Conservation (phyloP, 2,329 filamentous ascomycete genomes). For the Cadophora gregata region DNA sequence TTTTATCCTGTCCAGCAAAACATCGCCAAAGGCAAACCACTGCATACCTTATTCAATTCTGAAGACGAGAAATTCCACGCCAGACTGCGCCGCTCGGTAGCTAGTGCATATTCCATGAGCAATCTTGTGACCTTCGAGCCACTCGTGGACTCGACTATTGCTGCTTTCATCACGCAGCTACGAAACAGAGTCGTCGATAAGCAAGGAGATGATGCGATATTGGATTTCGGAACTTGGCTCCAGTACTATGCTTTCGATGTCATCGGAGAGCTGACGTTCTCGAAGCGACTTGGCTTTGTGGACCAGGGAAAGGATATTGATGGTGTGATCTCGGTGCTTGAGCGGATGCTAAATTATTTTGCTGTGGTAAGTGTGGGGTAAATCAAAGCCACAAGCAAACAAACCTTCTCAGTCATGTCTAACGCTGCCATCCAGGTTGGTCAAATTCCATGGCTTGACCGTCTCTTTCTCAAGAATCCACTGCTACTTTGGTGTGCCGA, state of each 20-base stretch:
- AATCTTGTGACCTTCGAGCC: slow-evolving; percentile 80
- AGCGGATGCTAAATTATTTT: slow-evolving; percentile 70
- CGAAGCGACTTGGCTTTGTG: slow-evolving; percentile 75
- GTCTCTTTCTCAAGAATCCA: slow-evolving; percentile 75
- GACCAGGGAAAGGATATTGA: slow-evolving; percentile 78
- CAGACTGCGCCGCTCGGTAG: slow-evolving; percentile 76
- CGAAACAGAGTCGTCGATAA: slow-evolving; percentile 3
- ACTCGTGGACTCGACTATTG: slow-evolving; percentile 76
- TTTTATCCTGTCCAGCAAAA: slow-evolving; percentile 82
- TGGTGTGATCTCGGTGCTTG: slow-evolving; percentile 70
- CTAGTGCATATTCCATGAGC: slow-evolving; percentile 78
- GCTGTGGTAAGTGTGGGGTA: slow-evolving; percentile 59
- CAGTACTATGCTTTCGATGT: slow-evolving; percentile 85
- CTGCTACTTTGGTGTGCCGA: slow-evolving; percentile 71
- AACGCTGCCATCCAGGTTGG: slow-evolving; percentile 57
- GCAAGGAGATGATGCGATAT: slow-evolving; percentile 30
- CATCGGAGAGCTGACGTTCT: slow-evolving; percentile 78
- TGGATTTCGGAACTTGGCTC: slow-evolving; percentile 75
- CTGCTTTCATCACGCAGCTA: slow-evolving; percentile 56
- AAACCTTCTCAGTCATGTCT: not conserved
- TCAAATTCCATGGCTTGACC: slow-evolving; percentile 75
- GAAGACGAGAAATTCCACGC: slow-evolving; percentile 77
- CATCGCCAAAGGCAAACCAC: slow-evolving; percentile 69
- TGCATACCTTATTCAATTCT: slow-evolving; percentile 78
- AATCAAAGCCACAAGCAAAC: not conserved